Evolutionary conservation across 176 grass and related monocot genomes (phyloP).

Genomic region (Oryza longistaminata): DNA sequence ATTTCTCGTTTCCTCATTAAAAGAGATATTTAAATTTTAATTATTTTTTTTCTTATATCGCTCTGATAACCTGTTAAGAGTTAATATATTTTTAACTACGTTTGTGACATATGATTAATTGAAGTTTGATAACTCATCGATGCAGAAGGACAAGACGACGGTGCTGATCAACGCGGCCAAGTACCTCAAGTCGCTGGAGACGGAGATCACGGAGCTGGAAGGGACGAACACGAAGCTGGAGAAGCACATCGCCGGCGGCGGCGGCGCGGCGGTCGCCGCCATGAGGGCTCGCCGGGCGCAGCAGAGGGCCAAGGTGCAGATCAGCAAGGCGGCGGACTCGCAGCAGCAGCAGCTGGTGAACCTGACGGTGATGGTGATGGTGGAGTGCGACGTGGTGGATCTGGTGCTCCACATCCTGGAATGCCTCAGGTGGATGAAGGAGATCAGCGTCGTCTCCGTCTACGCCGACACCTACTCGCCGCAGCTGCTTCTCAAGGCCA

Average conservation of each 20-base stretch:
- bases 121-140: too few species aligned
- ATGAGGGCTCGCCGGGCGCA: neutral
- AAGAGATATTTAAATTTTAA: too few species aligned
- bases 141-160: constrained; percentile 90
- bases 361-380: constrained; percentile 70
- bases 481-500: constrained; percentile 63
- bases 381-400: constrained; percentile 73
- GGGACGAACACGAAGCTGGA: constrained; percentile 85
- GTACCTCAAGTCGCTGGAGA: constrained; percentile 63
- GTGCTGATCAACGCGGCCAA: constrained; percentile 70
- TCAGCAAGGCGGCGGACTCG: constrained; percentile 37
- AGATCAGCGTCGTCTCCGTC: constrained; percentile 56
- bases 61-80: too few species aligned
- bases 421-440: constrained; percentile 53
- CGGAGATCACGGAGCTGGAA: constrained; percentile 71
- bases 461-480: constrained; percentile 75
- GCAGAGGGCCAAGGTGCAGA: constrained; percentile 52
- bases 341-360: constrained; percentile 53
- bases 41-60: too few species aligned
- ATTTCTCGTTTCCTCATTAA: too few species aligned
- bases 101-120: too few species aligned
- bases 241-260: constrained; percentile 33
- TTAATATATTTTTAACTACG: neutral
- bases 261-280: neutral
- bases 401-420: constrained; percentile 77